Conservation (phyloP, 768 basidiomycete genomes). For the Pulveroboletus ravenelii region DNA sequence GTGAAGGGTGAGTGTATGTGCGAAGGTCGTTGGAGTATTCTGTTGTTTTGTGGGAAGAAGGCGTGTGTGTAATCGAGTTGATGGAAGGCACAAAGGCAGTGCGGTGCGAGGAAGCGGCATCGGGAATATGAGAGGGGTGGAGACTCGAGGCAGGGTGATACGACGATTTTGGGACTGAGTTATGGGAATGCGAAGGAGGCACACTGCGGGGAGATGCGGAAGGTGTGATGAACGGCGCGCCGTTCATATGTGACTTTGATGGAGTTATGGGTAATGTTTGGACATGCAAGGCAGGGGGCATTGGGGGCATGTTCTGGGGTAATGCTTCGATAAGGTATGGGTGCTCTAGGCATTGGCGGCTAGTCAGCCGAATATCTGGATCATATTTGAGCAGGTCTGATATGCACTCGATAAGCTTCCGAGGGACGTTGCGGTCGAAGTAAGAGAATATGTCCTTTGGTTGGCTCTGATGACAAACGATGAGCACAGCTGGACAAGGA, state of each 20-base stretch:
- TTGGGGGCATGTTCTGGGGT: conserved; percentile 60
- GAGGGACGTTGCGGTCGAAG: conserved; percentile 75
- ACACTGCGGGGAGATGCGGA: conserved; percentile 41
- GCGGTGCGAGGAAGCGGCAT: conserved; percentile 49
- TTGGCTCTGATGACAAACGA: conserved; percentile 40
- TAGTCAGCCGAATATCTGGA: conserved; percentile 80
- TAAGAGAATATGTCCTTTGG: conserved; percentile 66
- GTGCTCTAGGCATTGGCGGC: conserved; percentile 82
- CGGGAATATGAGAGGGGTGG: conserved; percentile 40
- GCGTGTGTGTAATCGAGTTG: conserved; percentile 28
- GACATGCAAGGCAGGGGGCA: conserved; percentile 48
- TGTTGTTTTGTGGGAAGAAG: conserved; percentile 31
- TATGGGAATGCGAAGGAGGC: conserved; percentile 49
- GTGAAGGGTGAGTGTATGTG: conserved; percentile 32
- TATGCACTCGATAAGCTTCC: conserved; percentile 86
- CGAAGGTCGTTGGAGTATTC: conserved; percentile 33
- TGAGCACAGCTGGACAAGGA: conserved; percentile 1
- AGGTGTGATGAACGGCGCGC: conserved; percentile 34
- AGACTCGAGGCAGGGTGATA: conserved; percentile 38
- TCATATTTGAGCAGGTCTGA: conserved; percentile 89
- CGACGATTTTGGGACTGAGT: conserved; percentile 35
- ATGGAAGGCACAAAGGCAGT: conserved; percentile 45
- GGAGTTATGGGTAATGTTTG: conserved; percentile 36
- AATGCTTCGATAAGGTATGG: conserved; percentile 81
- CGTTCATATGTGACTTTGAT: conserved; percentile 35